phyloP scores from a whole-genome alignment of 495 filamentous ascomycete genomes.

The Chaetomidium leptoderma region DNA sequence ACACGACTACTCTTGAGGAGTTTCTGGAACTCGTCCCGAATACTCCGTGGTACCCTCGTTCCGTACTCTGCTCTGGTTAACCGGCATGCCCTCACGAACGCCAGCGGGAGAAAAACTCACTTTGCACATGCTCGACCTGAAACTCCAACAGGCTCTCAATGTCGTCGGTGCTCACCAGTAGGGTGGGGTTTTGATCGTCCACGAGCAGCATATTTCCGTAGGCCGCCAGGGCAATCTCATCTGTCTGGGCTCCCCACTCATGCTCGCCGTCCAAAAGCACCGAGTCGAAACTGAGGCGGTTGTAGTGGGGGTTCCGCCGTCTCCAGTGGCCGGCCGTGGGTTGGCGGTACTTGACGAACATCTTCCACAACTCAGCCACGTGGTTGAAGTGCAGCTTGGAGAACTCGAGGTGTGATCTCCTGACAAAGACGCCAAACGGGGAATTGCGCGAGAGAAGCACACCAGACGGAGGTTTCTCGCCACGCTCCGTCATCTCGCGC shows the following conservation, averaged over 20 bases:
- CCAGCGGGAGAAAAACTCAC: constrained; percentile 42
- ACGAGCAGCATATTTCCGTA: constrained; percentile 57
- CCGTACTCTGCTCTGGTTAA: constrained; percentile 42
- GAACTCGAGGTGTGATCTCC: constrained; percentile 74
- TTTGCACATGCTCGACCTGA: constrained; percentile 81
- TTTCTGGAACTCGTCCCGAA: constrained; percentile 57
- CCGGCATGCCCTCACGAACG: background rate
- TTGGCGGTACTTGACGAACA: constrained; percentile 71
- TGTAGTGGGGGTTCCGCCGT: constrained; percentile 58
- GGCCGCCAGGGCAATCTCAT: constrained; percentile 48
- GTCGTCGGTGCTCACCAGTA: constrained; percentile 69
- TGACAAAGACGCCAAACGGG: constrained; percentile 79
- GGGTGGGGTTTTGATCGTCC: constrained; percentile 37
- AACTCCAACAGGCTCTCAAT: constrained; percentile 80
- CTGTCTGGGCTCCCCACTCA: constrained; percentile 42
- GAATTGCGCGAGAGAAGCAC: constrained; percentile 61
- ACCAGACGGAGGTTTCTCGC: constrained; percentile 36
- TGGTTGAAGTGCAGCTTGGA: constrained; percentile 74
- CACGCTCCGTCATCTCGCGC: constrained; percentile 38
- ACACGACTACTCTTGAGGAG: constrained; percentile 63
- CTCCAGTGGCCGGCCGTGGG: constrained; percentile 69
- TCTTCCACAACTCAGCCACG: constrained; percentile 69
- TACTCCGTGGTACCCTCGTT: constrained; percentile 63
- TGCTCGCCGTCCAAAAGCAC: constrained; percentile 51
- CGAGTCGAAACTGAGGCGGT: constrained; percentile 63